Percentiles rank a stretch among this genome's conserved stretches.
These are phyloP conservation scores for Tarenaya hassleriana DNA, from an alignment of 345 rosid genomes.

Conservation along the genomic window DNA sequence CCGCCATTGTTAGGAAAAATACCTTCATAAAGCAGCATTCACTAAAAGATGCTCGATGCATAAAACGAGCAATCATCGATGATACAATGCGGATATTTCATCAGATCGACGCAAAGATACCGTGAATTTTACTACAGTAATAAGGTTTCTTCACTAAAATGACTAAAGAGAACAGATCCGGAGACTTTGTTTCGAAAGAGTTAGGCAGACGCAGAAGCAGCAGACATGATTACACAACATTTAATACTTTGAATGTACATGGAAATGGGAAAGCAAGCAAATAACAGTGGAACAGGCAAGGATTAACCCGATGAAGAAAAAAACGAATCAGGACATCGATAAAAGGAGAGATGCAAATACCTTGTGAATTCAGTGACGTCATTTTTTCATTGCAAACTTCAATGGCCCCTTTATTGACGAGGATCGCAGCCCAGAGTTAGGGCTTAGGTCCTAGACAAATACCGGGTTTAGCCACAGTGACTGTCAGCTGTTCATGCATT, in stretches of 20 bases:
- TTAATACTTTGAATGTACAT: conserved; percentile 14
- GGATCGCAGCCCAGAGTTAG: conserved; percentile 20
- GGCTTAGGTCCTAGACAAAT: conserved; percentile 17
- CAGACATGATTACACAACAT: no score
- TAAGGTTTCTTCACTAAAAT: no score
- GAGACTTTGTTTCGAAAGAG: no score
- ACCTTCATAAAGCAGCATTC: no score
- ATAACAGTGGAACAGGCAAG: conserved; percentile 10
- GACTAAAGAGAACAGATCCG: no score
- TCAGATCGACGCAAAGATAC: no score
- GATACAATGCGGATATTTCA: no score
- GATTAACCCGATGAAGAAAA: conserved; percentile 2
- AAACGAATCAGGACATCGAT: conserved; percentile 12
- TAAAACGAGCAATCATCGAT: no score
- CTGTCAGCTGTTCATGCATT: conserved; percentile 8
- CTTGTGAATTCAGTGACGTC: conserved; percentile 20
- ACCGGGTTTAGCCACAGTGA: conserved; percentile 21
- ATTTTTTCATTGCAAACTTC: conserved; percentile 17
- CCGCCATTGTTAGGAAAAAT: no score
- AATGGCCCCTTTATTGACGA: conserved; percentile 17
- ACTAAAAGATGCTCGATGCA: no score
- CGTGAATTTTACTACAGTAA: no score
- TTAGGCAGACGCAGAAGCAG: no score
- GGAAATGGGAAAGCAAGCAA: conserved; percentile 1
- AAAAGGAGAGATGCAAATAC: conserved; percentile 15